Evolutionary conservation across 352 stramenopile genomes (phyloP).

Genomic region (Phytopythium helicoides): DNA sequence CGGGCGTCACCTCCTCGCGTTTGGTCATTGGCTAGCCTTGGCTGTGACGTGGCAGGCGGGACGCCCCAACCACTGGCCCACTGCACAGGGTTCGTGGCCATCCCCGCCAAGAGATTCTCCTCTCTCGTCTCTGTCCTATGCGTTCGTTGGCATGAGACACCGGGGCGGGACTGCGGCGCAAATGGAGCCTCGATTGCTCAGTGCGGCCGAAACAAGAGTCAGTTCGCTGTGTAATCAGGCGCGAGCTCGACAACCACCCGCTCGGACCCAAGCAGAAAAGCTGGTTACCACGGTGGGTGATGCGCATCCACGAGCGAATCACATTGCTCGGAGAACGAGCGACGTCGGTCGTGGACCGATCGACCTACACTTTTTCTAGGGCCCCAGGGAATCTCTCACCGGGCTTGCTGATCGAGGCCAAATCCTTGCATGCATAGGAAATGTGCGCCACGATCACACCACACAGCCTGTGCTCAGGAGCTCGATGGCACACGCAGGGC

Average conservation of each 20-base stretch:
- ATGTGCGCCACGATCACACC: no score
- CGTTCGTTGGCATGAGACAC: neutral
- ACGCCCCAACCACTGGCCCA: neutral
- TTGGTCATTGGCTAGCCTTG: neutral
- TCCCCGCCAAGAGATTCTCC: neutral
- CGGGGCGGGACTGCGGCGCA: no score
- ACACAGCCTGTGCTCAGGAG: no score
- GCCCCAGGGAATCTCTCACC: no score
- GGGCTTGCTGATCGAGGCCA: no score
- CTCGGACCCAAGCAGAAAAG: constrained; percentile 7
- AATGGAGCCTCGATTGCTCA: constrained; percentile 3
- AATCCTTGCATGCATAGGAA: no score
- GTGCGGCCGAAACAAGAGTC: neutral
- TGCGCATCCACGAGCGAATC: constrained; percentile 4
- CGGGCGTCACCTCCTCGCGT: no score
- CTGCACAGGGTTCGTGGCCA: neutral
- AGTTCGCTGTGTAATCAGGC: neutral
- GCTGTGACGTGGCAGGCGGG: constrained; percentile 6
- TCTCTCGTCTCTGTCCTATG: constrained; percentile 2
- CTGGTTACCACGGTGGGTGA: neutral
- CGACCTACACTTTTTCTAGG: constrained; percentile 5
- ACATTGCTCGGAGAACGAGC: neutral
- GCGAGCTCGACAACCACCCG: neutral
- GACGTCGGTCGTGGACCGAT: neutral
- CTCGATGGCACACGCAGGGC: neutral